Evolutionary conservation across 2,329 filamentous ascomycete genomes (phyloP).

Genomic region (Calonectria pseudoturangicola): DNA sequence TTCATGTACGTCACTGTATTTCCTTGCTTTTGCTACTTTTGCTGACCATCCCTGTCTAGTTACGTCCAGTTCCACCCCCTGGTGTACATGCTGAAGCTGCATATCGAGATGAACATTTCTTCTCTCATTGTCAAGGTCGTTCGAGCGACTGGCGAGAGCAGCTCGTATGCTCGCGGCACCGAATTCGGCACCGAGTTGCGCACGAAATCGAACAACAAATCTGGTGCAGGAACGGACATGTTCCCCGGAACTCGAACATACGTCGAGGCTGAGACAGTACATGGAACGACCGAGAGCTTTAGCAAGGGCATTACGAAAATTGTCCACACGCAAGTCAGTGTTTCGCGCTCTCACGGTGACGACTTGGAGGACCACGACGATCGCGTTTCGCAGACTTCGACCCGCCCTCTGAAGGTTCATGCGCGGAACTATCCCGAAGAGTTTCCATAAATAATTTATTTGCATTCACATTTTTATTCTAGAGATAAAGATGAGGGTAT

Average conservation of each 20-base stretch:
- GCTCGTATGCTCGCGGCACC: constrained; percentile 44
- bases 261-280: constrained; percentile 30
- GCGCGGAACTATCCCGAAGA: constrained; percentile 12
- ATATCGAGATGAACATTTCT: constrained; percentile 54
- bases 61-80: constrained; percentile 53
- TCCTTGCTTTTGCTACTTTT: background rate
- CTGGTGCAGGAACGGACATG: constrained; percentile 22
- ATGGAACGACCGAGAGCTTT: background rate
- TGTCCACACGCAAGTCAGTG: constrained; percentile 48
- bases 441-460: constrained; percentile 19
- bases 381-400: constrained; percentile 50
- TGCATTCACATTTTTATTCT: background rate
- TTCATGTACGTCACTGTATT: constrained; percentile 21
- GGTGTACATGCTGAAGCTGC: constrained; percentile 53
- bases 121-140: constrained; percentile 50
- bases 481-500: background rate
- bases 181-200: constrained; percentile 48
- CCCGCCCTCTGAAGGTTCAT: constrained; percentile 43
- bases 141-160: constrained; percentile 49
- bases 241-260: constrained; percentile 32
- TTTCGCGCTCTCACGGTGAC: constrained; percentile 39
- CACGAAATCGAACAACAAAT: constrained; percentile 36
- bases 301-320: constrained; percentile 50
- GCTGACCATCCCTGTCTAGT: constrained; percentile 30
- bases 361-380: constrained; percentile 44